phyloP scores from a whole-genome alignment of 768 basidiomycete species.

The Trametes coccinea region DNA sequence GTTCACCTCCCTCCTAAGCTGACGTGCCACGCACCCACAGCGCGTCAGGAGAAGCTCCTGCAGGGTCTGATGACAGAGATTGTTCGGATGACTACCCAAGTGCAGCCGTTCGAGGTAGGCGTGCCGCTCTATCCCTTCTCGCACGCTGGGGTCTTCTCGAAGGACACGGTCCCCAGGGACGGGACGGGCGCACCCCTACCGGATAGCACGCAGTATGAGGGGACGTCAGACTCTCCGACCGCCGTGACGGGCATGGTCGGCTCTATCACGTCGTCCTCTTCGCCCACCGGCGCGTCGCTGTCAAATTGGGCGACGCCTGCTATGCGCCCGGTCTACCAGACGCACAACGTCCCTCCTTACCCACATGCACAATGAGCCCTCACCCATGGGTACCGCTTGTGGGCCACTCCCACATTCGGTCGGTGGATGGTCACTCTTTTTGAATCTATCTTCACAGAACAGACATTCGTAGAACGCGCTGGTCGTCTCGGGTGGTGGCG shows the following conservation, averaged over 20 bases:
- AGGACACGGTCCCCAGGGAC: conserved; percentile 23
- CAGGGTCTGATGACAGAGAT: conserved; percentile 87
- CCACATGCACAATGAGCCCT: background rate
- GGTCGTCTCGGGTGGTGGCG: background rate
- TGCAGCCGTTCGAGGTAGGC: conserved; percentile 76
- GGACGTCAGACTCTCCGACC: conserved; percentile 15
- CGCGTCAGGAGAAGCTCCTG: conserved; percentile 78
- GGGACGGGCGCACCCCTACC: conserved; percentile 28
- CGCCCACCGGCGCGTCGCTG: conserved; percentile 2
- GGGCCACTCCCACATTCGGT: background rate
- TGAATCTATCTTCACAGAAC: background rate
- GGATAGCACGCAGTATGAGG: conserved; percentile 23
- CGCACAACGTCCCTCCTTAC: conserved; percentile 4
- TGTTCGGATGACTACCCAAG: conserved; percentile 77
- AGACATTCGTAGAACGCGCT: conserved; percentile 10
- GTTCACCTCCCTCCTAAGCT: background rate
- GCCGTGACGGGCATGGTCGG: conserved; percentile 13
- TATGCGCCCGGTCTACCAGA: background rate
- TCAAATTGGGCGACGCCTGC: conserved; percentile 17
- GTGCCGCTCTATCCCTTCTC: conserved; percentile 83
- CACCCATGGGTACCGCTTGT: background rate
- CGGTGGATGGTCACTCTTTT: background rate
- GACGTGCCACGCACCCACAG: conserved; percentile 39
- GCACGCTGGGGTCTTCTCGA: conserved; percentile 30
- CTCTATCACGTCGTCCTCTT: conserved; percentile 4